Base-by-base conservation (phyloP, 2,329 filamentous ascomycete genomes). In the Pyricularia pennisetigena region DNA sequence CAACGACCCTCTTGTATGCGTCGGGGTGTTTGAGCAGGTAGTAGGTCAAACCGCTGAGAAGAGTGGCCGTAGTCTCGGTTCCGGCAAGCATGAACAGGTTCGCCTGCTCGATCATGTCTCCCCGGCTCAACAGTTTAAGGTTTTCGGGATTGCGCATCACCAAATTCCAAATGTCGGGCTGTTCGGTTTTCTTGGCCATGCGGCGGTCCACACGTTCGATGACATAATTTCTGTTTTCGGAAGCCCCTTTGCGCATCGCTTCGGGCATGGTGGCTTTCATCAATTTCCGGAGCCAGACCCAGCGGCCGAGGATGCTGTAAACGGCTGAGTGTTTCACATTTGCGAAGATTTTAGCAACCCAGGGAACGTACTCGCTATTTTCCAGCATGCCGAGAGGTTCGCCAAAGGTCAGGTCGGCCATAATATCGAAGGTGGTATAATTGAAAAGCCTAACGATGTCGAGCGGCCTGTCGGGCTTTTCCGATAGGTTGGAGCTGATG, bases 41-140 rank as follows among this genome's bases (percentile, higher is more conserved):
- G 68, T 74, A 78, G 12, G 76, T 73, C 5, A 74, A 70, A 3
- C 73, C 74, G 1, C 76, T 68, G 16, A 76, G 16, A 76, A 79
- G 78, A 4, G 79, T 83, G 2, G 81, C 80, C 4, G 81, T 82
- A 0, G 82, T 85, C 69, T 84, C 82, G 32, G 79, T 81, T 10
- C 82, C 81, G 1, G 80, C 82, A 35, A 82, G 79, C 29, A 82
- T 80, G 61, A 73, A 71, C 0, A 72, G 65, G 7, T 69, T 68
- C 1, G 70, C 70, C n/a, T 72, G 70, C 57, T 70, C 65, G 57
- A 9, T 67, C 41, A 28, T 29, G 26, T 32, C 16, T n/a, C 26
- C 23, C 12, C 26, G 10, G 30, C 20, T n/a, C 24, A 29, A 26
- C 26, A 29, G 35, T 24, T 35, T 26, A 7, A 29, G 4, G 32